Conservation (phyloP, 176 grass and related monocot species). For the Panicum miliaceum region DNA sequence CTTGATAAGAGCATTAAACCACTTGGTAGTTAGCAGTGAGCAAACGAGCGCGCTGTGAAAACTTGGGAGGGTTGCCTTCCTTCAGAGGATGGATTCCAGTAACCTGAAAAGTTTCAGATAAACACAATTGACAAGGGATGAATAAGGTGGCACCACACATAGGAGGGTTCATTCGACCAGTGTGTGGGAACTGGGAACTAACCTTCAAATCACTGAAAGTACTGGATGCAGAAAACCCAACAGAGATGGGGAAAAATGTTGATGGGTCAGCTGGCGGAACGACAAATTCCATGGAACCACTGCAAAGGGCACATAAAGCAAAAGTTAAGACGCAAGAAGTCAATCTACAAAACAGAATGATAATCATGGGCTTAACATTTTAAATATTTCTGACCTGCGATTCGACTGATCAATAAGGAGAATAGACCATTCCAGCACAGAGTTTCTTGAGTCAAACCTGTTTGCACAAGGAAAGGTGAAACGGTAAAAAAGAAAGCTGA, state of each 20-base stretch:
- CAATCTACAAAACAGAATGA: constrained; percentile 6
- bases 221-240: constrained; percentile 73
- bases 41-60: constrained; percentile 65
- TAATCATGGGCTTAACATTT: constrained; percentile 14
- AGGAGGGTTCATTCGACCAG: neutral
- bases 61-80: constrained; percentile 62
- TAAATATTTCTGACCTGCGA: constrained; percentile 59
- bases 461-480: constrained; percentile 18
- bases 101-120: constrained; percentile 48
- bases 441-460: constrained; percentile 78
- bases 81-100: constrained; percentile 55
- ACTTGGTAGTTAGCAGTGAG: constrained; percentile 69
- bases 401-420: constrained; percentile 84
- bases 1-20: constrained; percentile 36
- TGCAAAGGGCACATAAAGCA: constrained; percentile 30
- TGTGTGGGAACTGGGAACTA: neutral
- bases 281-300: constrained; percentile 87
- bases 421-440: constrained; percentile 81
- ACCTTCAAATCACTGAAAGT: constrained; percentile 90
- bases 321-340: neutral
- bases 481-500: constrained; percentile 15
- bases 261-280: constrained; percentile 72
- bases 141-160: neutral
- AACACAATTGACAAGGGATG: neutral
- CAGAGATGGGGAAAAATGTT: constrained; percentile 76